Percentiles rank a stretch among this genome's conserved stretches.
Conservation (phyloP, 2,329 filamentous ascomycete species). For the Zymoseptoria passerinii region DNA sequence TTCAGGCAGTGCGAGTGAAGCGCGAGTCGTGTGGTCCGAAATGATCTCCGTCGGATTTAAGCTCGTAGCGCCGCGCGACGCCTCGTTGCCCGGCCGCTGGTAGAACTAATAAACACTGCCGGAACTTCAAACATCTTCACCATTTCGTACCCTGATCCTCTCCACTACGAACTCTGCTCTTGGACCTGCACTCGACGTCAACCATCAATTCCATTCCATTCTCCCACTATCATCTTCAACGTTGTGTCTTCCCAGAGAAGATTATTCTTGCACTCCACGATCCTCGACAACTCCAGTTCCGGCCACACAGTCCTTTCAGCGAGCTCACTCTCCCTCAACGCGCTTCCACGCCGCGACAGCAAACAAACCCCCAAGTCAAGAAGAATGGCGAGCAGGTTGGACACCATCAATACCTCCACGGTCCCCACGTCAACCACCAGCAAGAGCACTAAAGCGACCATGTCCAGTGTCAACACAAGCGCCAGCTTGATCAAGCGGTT, state of each 20-base stretch:
- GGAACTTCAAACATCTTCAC: neutral
- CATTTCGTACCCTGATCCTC: neutral
- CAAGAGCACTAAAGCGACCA: constrained; percentile 25
- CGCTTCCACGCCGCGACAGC: neutral
- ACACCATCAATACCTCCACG: constrained; percentile 23
- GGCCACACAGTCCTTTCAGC: neutral
- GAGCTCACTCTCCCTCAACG: neutral
- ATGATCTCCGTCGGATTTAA: neutral
- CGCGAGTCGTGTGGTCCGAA: neutral
- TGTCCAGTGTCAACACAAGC: constrained; percentile 22
- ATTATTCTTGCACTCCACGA: neutral
- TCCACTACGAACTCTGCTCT: neutral
- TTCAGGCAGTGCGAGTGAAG: neutral
- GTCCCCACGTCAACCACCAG: constrained; percentile 24
- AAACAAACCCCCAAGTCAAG: neutral
- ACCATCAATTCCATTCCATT: neutral
- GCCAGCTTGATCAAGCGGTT: constrained; percentile 43
- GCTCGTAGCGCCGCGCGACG: neutral
- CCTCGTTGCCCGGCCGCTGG: neutral
- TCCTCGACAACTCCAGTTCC: neutral
- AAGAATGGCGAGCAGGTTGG: constrained; percentile 26
- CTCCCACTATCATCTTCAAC: too few relatives aligned
- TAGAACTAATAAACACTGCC: neutral
- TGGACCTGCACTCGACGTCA: neutral
- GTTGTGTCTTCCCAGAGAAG: neutral